Evolutionary conservation across 1,139 yeast species (phyloP).

Genomic region (Pichia norvegensis): DNA sequence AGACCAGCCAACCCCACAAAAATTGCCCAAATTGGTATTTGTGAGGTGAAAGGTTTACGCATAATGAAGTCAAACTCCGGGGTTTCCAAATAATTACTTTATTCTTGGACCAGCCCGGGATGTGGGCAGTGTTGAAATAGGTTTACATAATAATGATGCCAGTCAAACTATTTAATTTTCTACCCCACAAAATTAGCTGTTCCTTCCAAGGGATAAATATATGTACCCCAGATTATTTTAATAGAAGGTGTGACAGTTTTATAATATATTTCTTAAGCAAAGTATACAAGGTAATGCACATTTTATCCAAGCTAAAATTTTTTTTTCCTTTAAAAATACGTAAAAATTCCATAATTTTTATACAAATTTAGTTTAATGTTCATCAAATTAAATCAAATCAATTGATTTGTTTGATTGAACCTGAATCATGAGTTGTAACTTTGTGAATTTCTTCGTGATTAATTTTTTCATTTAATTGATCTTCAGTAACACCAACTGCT

Average conservation of each 20-base stretch:
- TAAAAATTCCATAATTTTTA: background rate
- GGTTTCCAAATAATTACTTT: background rate
- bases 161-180: too few relatives aligned
- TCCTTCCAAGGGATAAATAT: too few relatives aligned
- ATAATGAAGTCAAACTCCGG: background rate
- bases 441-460: constrained; percentile 11
- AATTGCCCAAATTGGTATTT: background rate
- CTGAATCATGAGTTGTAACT: constrained; percentile 4
- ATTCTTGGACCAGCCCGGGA: too few relatives aligned
- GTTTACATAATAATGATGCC: too few relatives aligned
- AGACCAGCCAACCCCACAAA: constrained; percentile 1
- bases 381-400: background rate
- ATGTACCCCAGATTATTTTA: too few relatives aligned
- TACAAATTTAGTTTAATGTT: background rate
- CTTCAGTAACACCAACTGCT: constrained; percentile 15
- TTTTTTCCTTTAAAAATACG: background rate
- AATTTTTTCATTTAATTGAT: constrained; percentile 12
- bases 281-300: background rate
- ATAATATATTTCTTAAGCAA: background rate
- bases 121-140: too few relatives aligned
- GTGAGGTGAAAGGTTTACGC: background rate
- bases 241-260: too few relatives aligned
- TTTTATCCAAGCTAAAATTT: background rate
- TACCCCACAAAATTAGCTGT: too few relatives aligned
- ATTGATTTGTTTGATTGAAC: background rate